Conservation (phyloP, 2,329 filamentous ascomycete genomes). For the Colletotrichum echinochloae region DNA sequence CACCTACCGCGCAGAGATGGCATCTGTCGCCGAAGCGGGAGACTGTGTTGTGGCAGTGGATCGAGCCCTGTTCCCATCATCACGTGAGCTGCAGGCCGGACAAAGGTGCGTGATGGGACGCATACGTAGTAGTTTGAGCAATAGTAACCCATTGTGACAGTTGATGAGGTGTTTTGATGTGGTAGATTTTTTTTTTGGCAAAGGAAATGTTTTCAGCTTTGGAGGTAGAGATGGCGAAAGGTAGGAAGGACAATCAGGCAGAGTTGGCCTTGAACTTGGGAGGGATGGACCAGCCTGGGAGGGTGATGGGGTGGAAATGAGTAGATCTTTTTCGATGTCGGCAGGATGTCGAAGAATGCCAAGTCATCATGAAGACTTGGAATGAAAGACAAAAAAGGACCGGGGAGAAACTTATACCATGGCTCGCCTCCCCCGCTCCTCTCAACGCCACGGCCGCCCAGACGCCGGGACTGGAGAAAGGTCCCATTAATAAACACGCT, state of each 20-base stretch:
- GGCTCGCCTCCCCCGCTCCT: neutral
- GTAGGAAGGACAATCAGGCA: neutral
- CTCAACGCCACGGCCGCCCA: conserved; percentile 34
- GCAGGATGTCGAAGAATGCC: conserved; percentile 36
- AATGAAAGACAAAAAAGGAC: conserved; percentile 10
- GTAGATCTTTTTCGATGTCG: conserved; percentile 17
- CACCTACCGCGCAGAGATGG: conserved; percentile 46
- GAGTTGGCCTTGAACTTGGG: conserved; percentile 12
- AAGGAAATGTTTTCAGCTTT: conserved; percentile 13
- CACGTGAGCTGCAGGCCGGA: neutral
- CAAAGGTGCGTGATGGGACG: neutral
- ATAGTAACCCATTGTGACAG: conserved; percentile 46
- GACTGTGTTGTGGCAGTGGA: conserved; percentile 49
- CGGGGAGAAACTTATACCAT: conserved; percentile 36
- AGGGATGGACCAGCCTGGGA: conserved; percentile 35
- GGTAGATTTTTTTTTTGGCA: neutral
- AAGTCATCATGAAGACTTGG: conserved; percentile 10
- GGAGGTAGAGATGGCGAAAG: neutral
- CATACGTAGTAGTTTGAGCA: conserved; percentile 51
- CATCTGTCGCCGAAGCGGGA: conserved; percentile 48
- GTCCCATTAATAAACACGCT: conserved; percentile 36
- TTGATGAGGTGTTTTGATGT: neutral
- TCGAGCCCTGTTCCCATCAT: conserved; percentile 44
- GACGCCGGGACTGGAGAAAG: conserved; percentile 28
- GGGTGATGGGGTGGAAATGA: conserved; percentile 2